A percentile compares a stretch with the other conserved stretches of the same genome.
Evolutionary conservation across 805 yeast genomes (phyloP).

Genomic region (Yamadazyma ubonensis): DNA sequence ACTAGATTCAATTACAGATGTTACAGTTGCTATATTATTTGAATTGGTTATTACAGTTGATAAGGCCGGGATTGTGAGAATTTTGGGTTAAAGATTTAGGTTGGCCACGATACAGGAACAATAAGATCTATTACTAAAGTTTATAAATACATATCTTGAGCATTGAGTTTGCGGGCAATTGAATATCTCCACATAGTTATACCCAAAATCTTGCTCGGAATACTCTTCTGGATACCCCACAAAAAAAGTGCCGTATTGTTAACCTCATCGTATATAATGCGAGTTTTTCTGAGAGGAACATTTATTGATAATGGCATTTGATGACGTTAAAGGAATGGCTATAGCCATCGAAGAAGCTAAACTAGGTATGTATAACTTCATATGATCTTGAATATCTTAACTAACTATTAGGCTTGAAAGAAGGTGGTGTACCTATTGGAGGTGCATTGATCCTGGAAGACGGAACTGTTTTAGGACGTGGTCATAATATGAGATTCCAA

Average conservation of each 20-base stretch:
- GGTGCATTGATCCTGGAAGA: conserved; percentile 71
- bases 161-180: too few species aligned
- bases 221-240: too few species aligned
- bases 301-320: conserved; percentile 31
- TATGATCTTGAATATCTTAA: too few species aligned
- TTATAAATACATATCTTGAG: too few species aligned
- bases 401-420: conserved; percentile 51
- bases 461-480: conserved; percentile 80
- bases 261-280: not conserved
- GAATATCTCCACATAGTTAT: too few species aligned
- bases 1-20: conserved; percentile 41
- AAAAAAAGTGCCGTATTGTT: too few species aligned
- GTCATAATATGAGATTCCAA: conserved; percentile 90
- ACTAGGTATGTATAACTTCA: conserved; percentile 39
- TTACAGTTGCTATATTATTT: conserved; percentile 50
- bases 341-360: conserved; percentile 73
- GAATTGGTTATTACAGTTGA: conserved; percentile 67
- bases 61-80: conserved; percentile 54
- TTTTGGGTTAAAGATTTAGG: not conserved
- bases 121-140: too few species aligned
- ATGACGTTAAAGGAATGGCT: conserved; percentile 64
- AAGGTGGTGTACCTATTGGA: conserved; percentile 93
- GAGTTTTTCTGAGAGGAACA: not conserved
- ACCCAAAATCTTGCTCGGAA: too few species aligned
- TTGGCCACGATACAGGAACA: not conserved